Evolutionary conservation across 768 basidiomycete species (phyloP).

Genomic region (Sarcomyxa edulis): DNA sequence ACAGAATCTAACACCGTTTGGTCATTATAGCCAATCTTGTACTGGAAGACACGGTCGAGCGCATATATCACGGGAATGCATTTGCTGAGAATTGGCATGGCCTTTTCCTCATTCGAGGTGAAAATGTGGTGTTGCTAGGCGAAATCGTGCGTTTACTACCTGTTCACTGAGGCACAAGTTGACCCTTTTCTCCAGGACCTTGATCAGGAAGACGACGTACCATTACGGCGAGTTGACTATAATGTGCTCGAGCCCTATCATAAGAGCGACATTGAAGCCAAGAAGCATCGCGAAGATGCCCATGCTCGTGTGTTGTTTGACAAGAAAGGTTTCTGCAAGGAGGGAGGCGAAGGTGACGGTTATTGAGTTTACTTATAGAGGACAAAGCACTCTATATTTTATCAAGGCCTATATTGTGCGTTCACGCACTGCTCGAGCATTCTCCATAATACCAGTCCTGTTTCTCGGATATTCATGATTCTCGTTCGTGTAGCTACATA

Average conservation of each 20-base stretch:
- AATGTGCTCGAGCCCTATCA: conserved; percentile 65
- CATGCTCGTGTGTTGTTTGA: conserved; percentile 81
- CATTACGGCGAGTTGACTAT: conserved; percentile 71
- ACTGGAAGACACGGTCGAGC: conserved; percentile 91
- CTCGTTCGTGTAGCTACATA: background rate
- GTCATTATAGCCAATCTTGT: conserved; percentile 83
- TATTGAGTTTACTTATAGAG: conserved; percentile 46
- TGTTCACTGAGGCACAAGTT: conserved; percentile 4
- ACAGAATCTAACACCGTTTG: conserved; percentile 2
- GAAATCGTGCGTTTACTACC: conserved; percentile 72
- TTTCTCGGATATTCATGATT: conserved; percentile 2
- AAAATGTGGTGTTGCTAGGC: conserved; percentile 95
- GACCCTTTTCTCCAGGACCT: conserved; percentile 58
- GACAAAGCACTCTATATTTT: too few species aligned
- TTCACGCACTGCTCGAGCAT: background rate
- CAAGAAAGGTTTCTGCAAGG: conserved; percentile 87
- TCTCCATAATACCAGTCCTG: background rate
- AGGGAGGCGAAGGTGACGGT: conserved; percentile 94
- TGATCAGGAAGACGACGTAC: conserved; percentile 87
- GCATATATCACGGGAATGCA: conserved; percentile 84
- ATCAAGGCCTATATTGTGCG: too few species aligned
- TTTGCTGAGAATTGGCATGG: conserved; percentile 89
- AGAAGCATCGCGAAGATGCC: conserved; percentile 75
- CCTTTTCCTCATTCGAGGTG: conserved; percentile 91
- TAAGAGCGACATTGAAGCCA: conserved; percentile 64